phyloP scores from a whole-genome alignment of 768 basidiomycete species.

The Hypsizygus marmoreus region DNA sequence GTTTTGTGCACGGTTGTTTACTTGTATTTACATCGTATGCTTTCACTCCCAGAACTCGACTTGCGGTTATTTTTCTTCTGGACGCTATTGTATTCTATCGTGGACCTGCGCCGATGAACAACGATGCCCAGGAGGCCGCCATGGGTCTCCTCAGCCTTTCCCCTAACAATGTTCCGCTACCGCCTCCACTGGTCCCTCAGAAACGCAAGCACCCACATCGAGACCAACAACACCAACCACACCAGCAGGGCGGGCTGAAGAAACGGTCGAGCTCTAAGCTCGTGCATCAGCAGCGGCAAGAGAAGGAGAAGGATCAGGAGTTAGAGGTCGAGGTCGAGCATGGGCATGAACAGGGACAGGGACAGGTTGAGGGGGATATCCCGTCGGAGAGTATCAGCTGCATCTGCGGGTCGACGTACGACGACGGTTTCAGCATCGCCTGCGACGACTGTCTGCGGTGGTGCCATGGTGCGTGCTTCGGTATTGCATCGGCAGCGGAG shows the following conservation, averaged over 20 bases:
- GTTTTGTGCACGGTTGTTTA: too few species aligned
- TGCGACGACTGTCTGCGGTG: slow-evolving; percentile 78
- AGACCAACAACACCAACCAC: too few species aligned
- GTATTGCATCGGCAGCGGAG: slow-evolving; percentile 50
- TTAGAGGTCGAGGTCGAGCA: neutral
- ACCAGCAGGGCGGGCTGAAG: too few species aligned
- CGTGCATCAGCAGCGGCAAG: neutral
- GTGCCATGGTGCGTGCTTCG: slow-evolving; percentile 81
- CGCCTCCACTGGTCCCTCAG: slow-evolving; percentile 7
- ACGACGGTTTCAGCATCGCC: slow-evolving; percentile 80
- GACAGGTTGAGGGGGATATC: slow-evolving; percentile 12
- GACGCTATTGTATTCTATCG: neutral
- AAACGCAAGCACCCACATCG: slow-evolving; percentile 17
- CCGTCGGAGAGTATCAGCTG: slow-evolving; percentile 55
- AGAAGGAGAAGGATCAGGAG: slow-evolving; percentile 3
- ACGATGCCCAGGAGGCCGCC: slow-evolving; percentile 60
- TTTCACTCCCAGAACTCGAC: too few species aligned
- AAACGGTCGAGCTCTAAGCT: too few species aligned
- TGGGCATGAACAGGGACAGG: neutral
- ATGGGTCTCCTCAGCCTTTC: slow-evolving; percentile 58
- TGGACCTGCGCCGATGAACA: slow-evolving; percentile 20
- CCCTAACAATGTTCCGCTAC: slow-evolving; percentile 9
- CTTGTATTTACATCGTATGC: too few species aligned
- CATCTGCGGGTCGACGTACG: slow-evolving; percentile 67
- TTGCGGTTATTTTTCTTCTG: too few species aligned